Conservation (phyloP, 2,329 filamentous ascomycete genomes). For the Curvularia verruculosa region DNA sequence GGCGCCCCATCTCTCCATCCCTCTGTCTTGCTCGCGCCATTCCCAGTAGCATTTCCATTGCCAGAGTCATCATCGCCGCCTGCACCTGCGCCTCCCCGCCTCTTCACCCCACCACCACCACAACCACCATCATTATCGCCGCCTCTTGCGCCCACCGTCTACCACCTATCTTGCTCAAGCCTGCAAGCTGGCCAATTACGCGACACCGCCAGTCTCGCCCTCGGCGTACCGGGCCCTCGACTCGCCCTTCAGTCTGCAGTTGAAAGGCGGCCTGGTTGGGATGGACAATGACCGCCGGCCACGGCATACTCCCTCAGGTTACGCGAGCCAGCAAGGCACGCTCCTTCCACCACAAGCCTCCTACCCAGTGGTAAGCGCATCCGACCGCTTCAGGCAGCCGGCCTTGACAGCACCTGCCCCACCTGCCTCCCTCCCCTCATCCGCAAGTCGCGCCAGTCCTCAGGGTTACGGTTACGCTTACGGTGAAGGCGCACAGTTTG, state of each 20-base stretch:
- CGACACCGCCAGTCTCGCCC: constrained; percentile 68
- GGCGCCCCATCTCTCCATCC: no score
- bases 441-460: constrained; percentile 47
- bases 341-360: constrained; percentile 53
- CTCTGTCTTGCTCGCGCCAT: neutral
- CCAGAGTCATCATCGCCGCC: constrained; percentile 4
- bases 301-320: constrained; percentile 74
- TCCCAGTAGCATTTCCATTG: no score
- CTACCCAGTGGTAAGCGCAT: constrained; percentile 53
- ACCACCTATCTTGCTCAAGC: constrained; percentile 31
- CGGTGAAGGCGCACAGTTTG: constrained; percentile 61
- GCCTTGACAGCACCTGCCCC: constrained; percentile 52
- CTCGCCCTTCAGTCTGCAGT: constrained; percentile 63
- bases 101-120: neutral
- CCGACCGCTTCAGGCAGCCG: constrained; percentile 57
- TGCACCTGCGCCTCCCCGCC: constrained; percentile 5
- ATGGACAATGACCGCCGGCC: constrained; percentile 79
- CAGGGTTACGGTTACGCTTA: constrained; percentile 58
- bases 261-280: constrained; percentile 61
- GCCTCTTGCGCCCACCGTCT: constrained; percentile 27
- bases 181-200: constrained; percentile 70
- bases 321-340: constrained; percentile 59
- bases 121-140: no score
- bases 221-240: constrained; percentile 66
- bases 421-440: constrained; percentile 50